Evolutionary conservation across 345 rosid species (phyloP), one percentile per base, ranked within the genome.

Genomic region (Excoecaria cochinchinensis): DNA sequence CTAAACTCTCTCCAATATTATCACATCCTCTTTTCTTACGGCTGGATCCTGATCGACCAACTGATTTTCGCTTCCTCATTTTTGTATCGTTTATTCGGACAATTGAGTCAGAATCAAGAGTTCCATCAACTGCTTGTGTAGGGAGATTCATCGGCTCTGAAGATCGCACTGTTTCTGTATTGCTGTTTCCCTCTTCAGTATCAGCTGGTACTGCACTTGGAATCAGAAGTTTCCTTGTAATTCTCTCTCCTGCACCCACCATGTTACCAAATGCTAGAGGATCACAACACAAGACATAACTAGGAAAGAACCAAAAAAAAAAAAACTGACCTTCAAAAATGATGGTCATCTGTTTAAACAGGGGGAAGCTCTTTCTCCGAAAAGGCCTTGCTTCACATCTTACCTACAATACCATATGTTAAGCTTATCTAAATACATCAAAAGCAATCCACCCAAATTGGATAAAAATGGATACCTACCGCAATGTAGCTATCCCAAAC

Each of bases 341-440:
- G 50, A 76, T 67, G 17, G 81, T 67, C 87, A 84, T 81, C 73
- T 73, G 79, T 47, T 81, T 78, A 50, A 66, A 84, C 38, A 81
- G 55, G 4, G 82, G 86, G 64, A 84, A 84, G 73, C 75, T 78
- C 78, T 84, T 84, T 19, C 82, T 70, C n/a, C 84, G 76, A 36
- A 81, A 84, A 31, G 87, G 81, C 22, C 84, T 81, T 56, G 87
- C 83, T 71, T 84, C 87, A 74, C 75, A 72, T 76, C 74, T 47
- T 4, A 77, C 83, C 83, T 83, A 55, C 46, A 77, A 56, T 5
- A 67, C 8, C 13, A 64, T 4, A 38, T 19, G 7, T 12, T 77
- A 22, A 74, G 63, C 50, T 55, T 74, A 50, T 62, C 56, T 13
- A 6, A 48, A 46, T 10, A 36, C 74, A 71, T 39, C 51, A 25